phyloP scores from a whole-genome alignment of 2,329 filamentous ascomycete genomes.

The Escovopsis sp. region DNA sequence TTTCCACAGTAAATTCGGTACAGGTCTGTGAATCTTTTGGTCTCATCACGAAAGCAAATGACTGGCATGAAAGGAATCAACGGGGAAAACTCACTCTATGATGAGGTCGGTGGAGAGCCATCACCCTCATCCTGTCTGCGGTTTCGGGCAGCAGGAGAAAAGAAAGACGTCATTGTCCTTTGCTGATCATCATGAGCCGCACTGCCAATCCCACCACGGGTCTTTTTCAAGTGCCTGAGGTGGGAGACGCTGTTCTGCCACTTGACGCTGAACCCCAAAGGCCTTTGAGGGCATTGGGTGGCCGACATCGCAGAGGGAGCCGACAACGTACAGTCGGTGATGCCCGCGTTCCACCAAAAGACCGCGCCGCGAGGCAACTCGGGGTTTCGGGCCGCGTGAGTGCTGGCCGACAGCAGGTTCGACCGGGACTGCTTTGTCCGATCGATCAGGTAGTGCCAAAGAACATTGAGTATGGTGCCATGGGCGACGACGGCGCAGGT shows the following conservation, averaged over 20 bases:
- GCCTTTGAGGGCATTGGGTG: slow-evolving; percentile 8
- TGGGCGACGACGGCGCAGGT: slow-evolving; percentile 61
- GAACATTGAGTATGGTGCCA: slow-evolving; percentile 59
- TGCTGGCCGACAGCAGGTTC: slow-evolving; percentile 7
- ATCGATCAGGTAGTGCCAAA: slow-evolving; percentile 31
- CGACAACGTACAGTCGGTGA: slow-evolving; percentile 21
- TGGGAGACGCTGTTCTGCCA: slow-evolving; percentile 58
- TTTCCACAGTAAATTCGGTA: slow-evolving; percentile 63
- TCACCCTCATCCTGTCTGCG: slow-evolving; percentile 7
- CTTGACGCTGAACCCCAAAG: slow-evolving; percentile 32
- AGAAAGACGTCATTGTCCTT: slow-evolving; percentile 63
- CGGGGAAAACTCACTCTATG: slow-evolving; percentile 23
- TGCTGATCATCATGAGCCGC: slow-evolving; percentile 61
- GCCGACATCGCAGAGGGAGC: neutral
- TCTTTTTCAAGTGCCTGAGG: slow-evolving; percentile 60
- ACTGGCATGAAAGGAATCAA: slow-evolving; percentile 7
- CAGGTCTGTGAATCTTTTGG: slow-evolving; percentile 66
- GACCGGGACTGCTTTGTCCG: too few relatives aligned
- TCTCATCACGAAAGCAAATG: slow-evolving; percentile 47
- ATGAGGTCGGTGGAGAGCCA: neutral
- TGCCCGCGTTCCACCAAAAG: slow-evolving; percentile 40
- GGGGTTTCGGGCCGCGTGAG: slow-evolving; percentile 5
- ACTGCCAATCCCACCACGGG: slow-evolving; percentile 69
- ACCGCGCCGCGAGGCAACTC: slow-evolving; percentile 5
- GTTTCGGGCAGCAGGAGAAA: slow-evolving; percentile 31